Conservation (phyloP, 1,139 yeast species). For the Lodderomyces margitis region DNA sequence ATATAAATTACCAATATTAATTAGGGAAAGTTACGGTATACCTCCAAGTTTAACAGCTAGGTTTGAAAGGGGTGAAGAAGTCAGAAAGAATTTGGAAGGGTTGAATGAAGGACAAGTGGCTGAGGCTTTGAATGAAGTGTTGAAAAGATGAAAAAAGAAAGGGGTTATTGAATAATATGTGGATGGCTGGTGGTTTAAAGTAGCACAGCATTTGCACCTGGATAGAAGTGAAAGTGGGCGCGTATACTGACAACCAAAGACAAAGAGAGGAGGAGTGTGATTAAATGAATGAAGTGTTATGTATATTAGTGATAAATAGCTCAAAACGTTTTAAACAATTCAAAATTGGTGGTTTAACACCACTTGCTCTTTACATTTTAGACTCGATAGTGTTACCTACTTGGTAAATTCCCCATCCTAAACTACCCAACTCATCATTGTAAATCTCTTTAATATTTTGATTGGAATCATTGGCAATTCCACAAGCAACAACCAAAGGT, state of each 20-base stretch:
- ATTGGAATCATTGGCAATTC: constrained; percentile 42
- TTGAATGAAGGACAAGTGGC: constrained; percentile 43
- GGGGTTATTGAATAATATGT: background rate
- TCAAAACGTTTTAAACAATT: too few species aligned
- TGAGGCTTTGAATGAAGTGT: constrained; percentile 35
- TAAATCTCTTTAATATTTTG: constrained; percentile 45
- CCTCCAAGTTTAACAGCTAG: constrained; percentile 75
- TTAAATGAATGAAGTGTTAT: too few species aligned
- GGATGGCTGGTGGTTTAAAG: too few species aligned
- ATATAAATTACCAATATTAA: constrained; percentile 58
- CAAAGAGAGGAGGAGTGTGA: background rate
- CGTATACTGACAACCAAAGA: too few species aligned
- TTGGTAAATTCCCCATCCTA: constrained; percentile 71
- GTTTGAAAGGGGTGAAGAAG: constrained; percentile 50
- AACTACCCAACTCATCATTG: constrained; percentile 39
- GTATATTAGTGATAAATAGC: too few species aligned
- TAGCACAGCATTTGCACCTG: too few species aligned
- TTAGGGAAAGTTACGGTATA: constrained; percentile 73
- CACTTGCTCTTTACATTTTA: constrained; percentile 4
- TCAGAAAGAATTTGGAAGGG: constrained; percentile 43
- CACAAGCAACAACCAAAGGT: constrained; percentile 68
- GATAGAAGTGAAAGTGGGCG: too few species aligned
- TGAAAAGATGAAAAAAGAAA: constrained; percentile 22
- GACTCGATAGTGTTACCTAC: constrained; percentile 25
- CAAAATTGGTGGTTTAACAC: too few species aligned